Evolutionary conservation across 1,284 basidiomycete genomes (phyloP).

Genomic region (Rhodotorula sp.): DNA sequence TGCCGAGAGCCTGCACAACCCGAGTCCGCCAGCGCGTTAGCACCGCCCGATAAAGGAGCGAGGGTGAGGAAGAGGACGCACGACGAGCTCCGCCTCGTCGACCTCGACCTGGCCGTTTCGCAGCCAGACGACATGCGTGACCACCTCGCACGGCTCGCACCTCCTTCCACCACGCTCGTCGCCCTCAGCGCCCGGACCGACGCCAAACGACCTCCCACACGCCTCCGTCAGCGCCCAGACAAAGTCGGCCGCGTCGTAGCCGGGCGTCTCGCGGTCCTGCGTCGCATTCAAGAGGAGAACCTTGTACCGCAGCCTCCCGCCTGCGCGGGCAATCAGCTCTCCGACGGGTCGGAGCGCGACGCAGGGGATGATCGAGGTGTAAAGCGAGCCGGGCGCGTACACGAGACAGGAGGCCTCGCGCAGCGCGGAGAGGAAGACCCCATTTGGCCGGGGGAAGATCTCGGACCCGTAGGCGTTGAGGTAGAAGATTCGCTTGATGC

Average conservation of each 20-base stretch:
- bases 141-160: slow-evolving; percentile 48
- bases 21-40: neutral
- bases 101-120: slow-evolving; percentile 65
- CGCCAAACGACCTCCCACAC: slow-evolving; percentile 4
- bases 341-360: slow-evolving; percentile 82
- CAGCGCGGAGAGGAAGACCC: slow-evolving; percentile 65
- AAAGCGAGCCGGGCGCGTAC: slow-evolving; percentile 41
- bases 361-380: slow-evolving; percentile 74
- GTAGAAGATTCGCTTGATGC: slow-evolving; percentile 72
- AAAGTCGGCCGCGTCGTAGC: slow-evolving; percentile 77
- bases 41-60: neutral
- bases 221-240: slow-evolving; percentile 26
- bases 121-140: slow-evolving; percentile 82
- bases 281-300: slow-evolving; percentile 81
- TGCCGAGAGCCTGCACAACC: slow-evolving; percentile 15
- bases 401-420: slow-evolving; percentile 41
- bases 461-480: slow-evolving; percentile 85
- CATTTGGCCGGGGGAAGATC: slow-evolving; percentile 42
- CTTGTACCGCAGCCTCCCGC: slow-evolving; percentile 66
- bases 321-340: slow-evolving; percentile 62
- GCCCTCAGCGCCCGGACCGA: neutral
- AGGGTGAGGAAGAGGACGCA: slow-evolving; percentile 52
- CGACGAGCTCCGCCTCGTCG: slow-evolving; percentile 64
- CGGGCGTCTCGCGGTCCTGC: slow-evolving; percentile 88
- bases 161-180: neutral